Percentiles rank a stretch among this genome's conserved stretches.
Evolutionary conservation across 108 stramenopile species (phyloP).

Genomic region (Discostella pseudostelligera): DNA sequence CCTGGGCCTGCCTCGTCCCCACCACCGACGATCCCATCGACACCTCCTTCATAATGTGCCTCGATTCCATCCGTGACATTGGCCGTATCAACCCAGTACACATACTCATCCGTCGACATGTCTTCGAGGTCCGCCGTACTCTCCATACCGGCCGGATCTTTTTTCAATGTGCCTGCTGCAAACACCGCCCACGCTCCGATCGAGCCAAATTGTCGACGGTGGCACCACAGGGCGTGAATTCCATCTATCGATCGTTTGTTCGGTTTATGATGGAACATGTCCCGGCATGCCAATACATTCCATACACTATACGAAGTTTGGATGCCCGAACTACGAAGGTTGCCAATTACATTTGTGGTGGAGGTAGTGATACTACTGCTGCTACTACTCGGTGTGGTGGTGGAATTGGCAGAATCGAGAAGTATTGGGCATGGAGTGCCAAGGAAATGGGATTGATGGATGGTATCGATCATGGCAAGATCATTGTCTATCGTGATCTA

Average conservation of each 20-base stretch:
- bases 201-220: neutral
- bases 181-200: neutral
- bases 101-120: neutral
- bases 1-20: neutral
- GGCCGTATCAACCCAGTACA: neutral
- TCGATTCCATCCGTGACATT: neutral
- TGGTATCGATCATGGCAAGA: neutral
- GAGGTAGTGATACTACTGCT: neutral
- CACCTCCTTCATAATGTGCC: neutral
- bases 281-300: neutral
- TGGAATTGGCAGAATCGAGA: neutral
- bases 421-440: neutral
- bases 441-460: neutral
- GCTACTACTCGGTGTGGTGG: neutral
- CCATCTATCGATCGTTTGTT: neutral
- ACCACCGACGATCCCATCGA: constrained; percentile 1
- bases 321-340: neutral
- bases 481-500: neutral
- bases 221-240: neutral
- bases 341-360: no score
- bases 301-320: neutral
- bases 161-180: constrained; percentile 1
- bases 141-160: neutral
- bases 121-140: constrained; percentile 1
- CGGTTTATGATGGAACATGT: constrained; percentile 4